These are phyloP conservation scores for Trichosanthes truncata DNA, from an alignment of 306 rosid species.

Conservation along the genomic window DNA sequence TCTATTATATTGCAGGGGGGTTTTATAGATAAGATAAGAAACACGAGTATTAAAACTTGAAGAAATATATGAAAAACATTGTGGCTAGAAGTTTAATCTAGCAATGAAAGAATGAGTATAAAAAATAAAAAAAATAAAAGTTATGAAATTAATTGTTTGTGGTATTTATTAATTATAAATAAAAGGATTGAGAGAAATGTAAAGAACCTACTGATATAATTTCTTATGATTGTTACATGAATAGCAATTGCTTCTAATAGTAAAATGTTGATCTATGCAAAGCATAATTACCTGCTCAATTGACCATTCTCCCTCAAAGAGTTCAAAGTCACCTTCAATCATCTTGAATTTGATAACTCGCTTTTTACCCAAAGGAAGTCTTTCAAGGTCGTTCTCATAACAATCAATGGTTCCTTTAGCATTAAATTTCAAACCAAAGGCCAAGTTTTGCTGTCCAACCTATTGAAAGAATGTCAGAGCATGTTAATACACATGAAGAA, in stretches of 20 bases:
- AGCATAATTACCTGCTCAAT: constrained; percentile 50
- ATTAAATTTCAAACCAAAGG: constrained; percentile 75
- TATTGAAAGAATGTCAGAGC: constrained; percentile 22
- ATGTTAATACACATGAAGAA: not conserved
- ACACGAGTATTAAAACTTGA: not conserved
- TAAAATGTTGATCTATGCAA: not conserved
- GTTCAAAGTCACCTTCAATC: constrained; percentile 83
- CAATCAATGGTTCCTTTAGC: constrained; percentile 84
- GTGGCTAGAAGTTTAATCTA: not conserved
- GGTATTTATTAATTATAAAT: not conserved
- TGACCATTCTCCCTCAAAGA: constrained; percentile 86
- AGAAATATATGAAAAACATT: not conserved
- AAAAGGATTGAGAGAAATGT: not conserved
- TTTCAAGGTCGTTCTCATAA: constrained; percentile 58
- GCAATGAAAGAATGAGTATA: not conserved
- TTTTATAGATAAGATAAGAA: not conserved
- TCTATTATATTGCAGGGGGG: not conserved
- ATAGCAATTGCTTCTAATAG: not conserved
- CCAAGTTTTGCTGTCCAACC: constrained; percentile 79
- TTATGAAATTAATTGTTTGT: not conserved
- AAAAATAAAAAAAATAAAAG: not conserved
- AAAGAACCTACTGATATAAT: not conserved
- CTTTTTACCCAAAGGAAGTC: constrained; percentile 43
- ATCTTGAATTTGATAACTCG: constrained; percentile 81
- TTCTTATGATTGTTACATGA: not conserved